These are phyloP conservation scores for Talaromyces sp. DNA, from an alignment of 2,329 filamentous ascomycete species.

Conservation along the genomic window DNA sequence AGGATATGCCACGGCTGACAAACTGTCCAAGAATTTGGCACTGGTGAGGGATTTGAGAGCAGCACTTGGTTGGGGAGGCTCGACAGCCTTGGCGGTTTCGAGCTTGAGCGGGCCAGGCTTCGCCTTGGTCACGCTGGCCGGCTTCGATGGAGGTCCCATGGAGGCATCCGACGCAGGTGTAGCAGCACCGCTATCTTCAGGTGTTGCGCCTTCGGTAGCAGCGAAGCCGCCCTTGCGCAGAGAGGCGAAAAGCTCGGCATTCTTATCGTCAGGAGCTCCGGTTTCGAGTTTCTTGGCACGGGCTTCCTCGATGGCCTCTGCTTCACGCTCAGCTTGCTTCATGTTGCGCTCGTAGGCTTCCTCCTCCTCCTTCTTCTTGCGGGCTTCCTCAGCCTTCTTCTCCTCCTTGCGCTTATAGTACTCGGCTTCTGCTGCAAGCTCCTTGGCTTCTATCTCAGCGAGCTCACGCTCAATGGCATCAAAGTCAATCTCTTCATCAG, in stretches of 20 bases:
- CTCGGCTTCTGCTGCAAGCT: conserved; percentile 39
- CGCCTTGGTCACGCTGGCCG: conserved; percentile 57
- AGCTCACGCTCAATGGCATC: conserved; percentile 45
- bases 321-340: conserved; percentile 45
- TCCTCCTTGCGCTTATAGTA: conserved; percentile 70
- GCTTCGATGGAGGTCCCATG: conserved; percentile 49
- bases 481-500: conserved; percentile 40
- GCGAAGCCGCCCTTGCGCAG: conserved; percentile 36
- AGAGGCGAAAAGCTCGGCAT: conserved; percentile 35
- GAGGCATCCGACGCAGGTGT: conserved; percentile 42
- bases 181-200: conserved; percentile 40
- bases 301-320: conserved; percentile 43
- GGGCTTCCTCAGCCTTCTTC: conserved; percentile 55
- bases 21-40: conserved; percentile 77
- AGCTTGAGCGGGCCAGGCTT: conserved; percentile 90
- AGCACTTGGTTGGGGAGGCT: conserved; percentile 87
- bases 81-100: conserved; percentile 76
- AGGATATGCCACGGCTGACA: conserved; percentile 76
- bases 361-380: conserved; percentile 42
- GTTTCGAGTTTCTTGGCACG: conserved; percentile 37
- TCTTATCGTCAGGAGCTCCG: conserved; percentile 30
- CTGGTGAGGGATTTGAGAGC: conserved; percentile 91
- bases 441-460: conserved; percentile 43
- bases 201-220: conserved; percentile 32
- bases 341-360: conserved; percentile 43